Percentiles rank a stretch among this genome's conserved stretches.
Conservation (phyloP, 768 basidiomycete genomes). For the Candolleomyces eurysporus region DNA sequence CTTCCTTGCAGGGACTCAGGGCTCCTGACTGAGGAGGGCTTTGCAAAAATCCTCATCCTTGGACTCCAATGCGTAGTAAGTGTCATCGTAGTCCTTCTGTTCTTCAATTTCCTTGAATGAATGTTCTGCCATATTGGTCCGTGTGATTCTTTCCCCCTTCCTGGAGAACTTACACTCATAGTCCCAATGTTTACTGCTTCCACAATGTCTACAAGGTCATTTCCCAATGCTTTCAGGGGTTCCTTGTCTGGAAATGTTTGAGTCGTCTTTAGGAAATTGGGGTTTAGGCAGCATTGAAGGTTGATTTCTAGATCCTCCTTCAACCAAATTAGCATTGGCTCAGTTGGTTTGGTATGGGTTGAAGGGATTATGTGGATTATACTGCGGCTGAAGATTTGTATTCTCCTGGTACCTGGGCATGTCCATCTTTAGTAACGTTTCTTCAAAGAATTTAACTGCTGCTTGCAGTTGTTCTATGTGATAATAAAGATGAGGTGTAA, state of each 20-base stretch:
- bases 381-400: not conserved
- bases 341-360: too few relatives aligned
- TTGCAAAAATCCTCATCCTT: slow-evolving; percentile 17
- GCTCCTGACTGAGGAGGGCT: too few relatives aligned
- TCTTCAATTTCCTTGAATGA: slow-evolving; percentile 14
- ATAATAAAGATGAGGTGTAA: not conserved
- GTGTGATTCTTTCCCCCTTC: slow-evolving; percentile 5
- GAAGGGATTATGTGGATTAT: slow-evolving; percentile 5
- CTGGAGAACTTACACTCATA: slow-evolving; percentile 19
- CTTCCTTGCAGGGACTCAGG: too few relatives aligned
- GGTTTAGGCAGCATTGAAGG: too few relatives aligned
- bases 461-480: not conserved
- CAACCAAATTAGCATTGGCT: too few relatives aligned
- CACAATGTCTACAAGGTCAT: slow-evolving; percentile 31
- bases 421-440: slow-evolving; percentile 16
- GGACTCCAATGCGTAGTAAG: slow-evolving; percentile 14
- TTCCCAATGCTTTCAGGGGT: slow-evolving; percentile 21
- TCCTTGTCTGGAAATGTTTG: slow-evolving; percentile 7
- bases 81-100: slow-evolving; percentile 25
- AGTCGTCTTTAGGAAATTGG: slow-evolving; percentile 21
- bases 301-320: too few relatives aligned
- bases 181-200: slow-evolving; percentile 23
- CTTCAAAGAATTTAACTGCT: slow-evolving; percentile 17
- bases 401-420: not conserved
- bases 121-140: slow-evolving; percentile 16